phyloP scores from a whole-genome alignment of 352 stramenopile genomes.

The Phytophthora agathidicida region DNA sequence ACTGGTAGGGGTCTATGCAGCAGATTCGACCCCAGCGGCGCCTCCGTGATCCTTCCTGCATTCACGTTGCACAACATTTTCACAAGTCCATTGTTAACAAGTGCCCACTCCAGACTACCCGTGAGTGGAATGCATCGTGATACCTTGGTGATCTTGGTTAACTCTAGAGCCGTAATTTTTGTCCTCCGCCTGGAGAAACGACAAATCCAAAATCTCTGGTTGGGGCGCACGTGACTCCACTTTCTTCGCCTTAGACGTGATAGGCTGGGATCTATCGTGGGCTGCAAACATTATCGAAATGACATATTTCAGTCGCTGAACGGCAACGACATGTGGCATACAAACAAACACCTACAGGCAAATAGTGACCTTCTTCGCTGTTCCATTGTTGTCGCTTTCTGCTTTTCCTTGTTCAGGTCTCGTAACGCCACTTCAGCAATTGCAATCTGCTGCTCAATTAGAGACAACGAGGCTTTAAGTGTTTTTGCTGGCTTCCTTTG shows the following conservation, averaged over 20 bases:
- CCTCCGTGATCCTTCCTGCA: slow-evolving; percentile 1
- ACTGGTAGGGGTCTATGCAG: slow-evolving; percentile 4
- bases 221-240: not conserved
- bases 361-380: too few relatives aligned
- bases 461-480: not conserved
- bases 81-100: too few relatives aligned
- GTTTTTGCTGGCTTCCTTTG: not conserved
- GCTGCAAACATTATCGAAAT: not conserved
- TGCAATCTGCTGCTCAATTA: slow-evolving; percentile 21
- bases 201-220: not conserved
- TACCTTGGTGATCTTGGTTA: not conserved
- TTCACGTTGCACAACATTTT: not conserved
- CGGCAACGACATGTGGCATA: too few relatives aligned
- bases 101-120: too few relatives aligned
- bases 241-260: not conserved
- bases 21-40: not conserved
- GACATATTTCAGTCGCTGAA: not conserved
- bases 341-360: not conserved
- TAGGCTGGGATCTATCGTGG: not conserved
- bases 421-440: not conserved
- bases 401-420: slow-evolving; percentile 2
- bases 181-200: not conserved
- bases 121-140: too few relatives aligned
- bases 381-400: not conserved
- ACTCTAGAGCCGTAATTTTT: not conserved